Evolutionary conservation across 1,284 basidiomycete genomes (phyloP).

Genomic region (Ceraceosorus guamensis): DNA sequence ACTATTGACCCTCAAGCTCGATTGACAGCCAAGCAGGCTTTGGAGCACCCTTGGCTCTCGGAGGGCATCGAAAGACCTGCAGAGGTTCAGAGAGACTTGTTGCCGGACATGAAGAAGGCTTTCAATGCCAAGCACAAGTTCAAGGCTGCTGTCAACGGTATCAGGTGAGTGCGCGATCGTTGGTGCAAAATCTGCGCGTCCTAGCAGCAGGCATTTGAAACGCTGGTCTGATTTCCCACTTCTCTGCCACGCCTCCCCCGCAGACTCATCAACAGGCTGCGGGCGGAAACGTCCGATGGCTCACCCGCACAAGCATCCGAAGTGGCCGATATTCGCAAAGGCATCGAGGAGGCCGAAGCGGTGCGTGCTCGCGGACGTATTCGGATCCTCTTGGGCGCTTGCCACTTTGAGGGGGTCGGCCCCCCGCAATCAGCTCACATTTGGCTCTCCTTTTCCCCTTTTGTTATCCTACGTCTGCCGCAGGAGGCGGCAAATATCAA

Average conservation of each 20-base stretch:
- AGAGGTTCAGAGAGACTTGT: slow-evolving; percentile 34
- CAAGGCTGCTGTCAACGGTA: slow-evolving; percentile 45
- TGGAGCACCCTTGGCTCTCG: slow-evolving; percentile 53
- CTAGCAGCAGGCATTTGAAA: no score
- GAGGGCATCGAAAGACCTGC: slow-evolving; percentile 8
- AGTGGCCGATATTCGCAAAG: slow-evolving; percentile 8
- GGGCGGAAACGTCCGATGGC: slow-evolving; percentile 8
- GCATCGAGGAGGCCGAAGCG: slow-evolving; percentile 12
- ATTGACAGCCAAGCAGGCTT: slow-evolving; percentile 67
- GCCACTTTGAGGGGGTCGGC: no score
- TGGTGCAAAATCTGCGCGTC: background rate
- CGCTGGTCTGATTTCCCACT: no score
- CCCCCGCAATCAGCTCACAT: background rate
- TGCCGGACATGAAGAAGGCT: slow-evolving; percentile 46
- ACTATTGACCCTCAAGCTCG: slow-evolving; percentile 66
- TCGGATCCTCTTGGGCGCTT: no score
- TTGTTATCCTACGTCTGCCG: background rate
- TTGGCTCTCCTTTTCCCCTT: background rate
- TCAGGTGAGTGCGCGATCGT: slow-evolving; percentile 14
- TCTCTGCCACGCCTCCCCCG: background rate
- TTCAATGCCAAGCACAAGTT: slow-evolving; percentile 47
- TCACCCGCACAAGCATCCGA: slow-evolving; percentile 9
- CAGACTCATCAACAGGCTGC: slow-evolving; percentile 17
- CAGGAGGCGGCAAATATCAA: slow-evolving; percentile 14
- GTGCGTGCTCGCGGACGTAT: background rate